These are phyloP conservation scores for Cystobasidium slooffiae DNA, from an alignment of 1,284 basidiomycete species.

Conservation along the genomic window DNA sequence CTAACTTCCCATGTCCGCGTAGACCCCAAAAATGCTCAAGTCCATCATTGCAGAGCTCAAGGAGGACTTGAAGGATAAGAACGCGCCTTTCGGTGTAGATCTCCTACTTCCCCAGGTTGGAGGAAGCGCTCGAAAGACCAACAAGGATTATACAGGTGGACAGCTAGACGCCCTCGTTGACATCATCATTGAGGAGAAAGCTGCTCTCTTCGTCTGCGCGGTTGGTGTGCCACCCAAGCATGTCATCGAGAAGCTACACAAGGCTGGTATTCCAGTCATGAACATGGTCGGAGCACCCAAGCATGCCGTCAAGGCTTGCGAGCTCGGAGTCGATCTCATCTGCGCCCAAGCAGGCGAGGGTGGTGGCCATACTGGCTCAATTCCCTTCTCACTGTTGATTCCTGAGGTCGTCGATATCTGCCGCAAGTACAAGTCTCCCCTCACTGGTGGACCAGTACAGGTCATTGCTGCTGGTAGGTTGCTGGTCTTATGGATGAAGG, in stretches of 20 bases:
- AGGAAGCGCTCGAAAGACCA: constrained; percentile 41
- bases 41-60: constrained; percentile 74
- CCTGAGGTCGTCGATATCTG: constrained; percentile 83
- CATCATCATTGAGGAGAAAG: constrained; percentile 83
- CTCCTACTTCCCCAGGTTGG: constrained; percentile 78
- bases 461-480: constrained; percentile 22
- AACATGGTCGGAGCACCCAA: constrained; percentile 71
- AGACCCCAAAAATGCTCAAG: constrained; percentile 57
- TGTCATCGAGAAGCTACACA: constrained; percentile 76
- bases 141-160: constrained; percentile 48
- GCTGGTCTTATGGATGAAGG: neutral
- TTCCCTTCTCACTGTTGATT: constrained; percentile 58
- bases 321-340: constrained; percentile 67
- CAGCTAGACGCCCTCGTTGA: constrained; percentile 70
- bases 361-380: constrained; percentile 34
- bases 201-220: constrained; percentile 81
- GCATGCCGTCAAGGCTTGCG: constrained; percentile 63
- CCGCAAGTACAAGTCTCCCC: constrained; percentile 71
- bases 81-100: constrained; percentile 83
- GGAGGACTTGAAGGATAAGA: constrained; percentile 62
- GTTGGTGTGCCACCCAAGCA: constrained; percentile 79
- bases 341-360: constrained; percentile 68
- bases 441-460: constrained; percentile 77
- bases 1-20: neutral
- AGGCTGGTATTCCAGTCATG: constrained; percentile 76